Base-by-base conservation (phyloP, 768 basidiomycete genomes). In the Trametes coccinea region DNA sequence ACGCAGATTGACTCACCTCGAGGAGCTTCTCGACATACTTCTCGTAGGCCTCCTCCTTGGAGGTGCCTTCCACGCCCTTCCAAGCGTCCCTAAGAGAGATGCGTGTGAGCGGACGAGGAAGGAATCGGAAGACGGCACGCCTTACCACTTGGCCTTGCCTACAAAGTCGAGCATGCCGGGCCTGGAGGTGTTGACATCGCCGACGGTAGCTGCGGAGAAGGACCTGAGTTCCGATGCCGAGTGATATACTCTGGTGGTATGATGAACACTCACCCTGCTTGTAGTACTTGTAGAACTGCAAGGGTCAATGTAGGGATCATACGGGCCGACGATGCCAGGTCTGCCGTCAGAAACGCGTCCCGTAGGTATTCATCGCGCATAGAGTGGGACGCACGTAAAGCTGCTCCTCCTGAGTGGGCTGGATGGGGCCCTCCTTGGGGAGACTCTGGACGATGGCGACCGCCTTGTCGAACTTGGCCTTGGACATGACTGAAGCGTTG, bases 71-170 rank as follows among this genome's bases (percentile, higher is more conserved):
- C 63, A 89, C 80, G 2, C 65, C 70, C 10, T 86, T 81, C 93
- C 94, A 97, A 22, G 95, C 96, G 69, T 92, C 85, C 94, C 93
- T 95, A 68, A 17, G 39, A 39, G 14, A 31, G 47, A 30, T 37
- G 54, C 41, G 11, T 37, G 34, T 37, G 34, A 37, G 34, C 34
- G 34, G 6, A 11, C 34, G 11, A 2, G 43, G 33, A 34, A 9
- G 33, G 51, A 31, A 33, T 29, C 37, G 58, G 53, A 40, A 16
- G 45, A 11, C 37, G 31, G 41, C 17, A 37, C 40, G 33, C 64
- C 75, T 66, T 76, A 93, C 93, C 94, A 96, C 80, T 98, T 98
- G 65, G 86, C 88, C 77, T 91, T 95, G 66, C 89, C 95, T 22
- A 78, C 76, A 70, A 97, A 95, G 73, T 96, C 92, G 41, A 97